phyloP scores from a whole-genome alignment of 1,139 yeast genomes.

The Geotrichum restrictum region DNA sequence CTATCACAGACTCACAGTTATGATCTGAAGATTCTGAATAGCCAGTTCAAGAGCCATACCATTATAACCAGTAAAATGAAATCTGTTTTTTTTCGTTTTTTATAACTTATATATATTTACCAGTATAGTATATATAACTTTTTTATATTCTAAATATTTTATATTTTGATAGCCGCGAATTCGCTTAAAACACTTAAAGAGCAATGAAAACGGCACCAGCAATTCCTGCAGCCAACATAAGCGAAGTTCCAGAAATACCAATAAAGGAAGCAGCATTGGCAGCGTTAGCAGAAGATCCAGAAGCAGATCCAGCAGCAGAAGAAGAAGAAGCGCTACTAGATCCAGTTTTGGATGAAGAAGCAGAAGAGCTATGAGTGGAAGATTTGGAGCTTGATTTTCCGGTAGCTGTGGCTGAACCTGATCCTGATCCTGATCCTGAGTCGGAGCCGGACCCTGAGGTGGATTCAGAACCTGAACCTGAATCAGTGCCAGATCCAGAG shows the following conservation, averaged over 20 bases:
- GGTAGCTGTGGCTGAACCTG: constrained; percentile 19
- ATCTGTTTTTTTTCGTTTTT: no score
- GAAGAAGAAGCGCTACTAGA: not conserved
- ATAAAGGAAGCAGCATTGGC: constrained; percentile 16
- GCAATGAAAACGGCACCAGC: constrained; percentile 14
- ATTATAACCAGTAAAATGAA: no score
- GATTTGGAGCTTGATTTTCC: constrained; percentile 15
- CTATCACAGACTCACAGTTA: no score
- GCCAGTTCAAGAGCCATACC: no score
- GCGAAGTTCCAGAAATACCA: constrained; percentile 17
- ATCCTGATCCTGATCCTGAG: constrained; percentile 16
- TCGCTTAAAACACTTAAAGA: not conserved
- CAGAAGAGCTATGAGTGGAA: constrained; percentile 15
- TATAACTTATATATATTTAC: no score
- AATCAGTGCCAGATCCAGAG: constrained; percentile 17
- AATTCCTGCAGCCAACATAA: constrained; percentile 18
- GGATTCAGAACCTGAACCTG: constrained; percentile 19
- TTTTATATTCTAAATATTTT: no score
- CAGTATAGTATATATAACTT: no score
- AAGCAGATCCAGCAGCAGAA: constrained; percentile 13
- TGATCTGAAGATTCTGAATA: no score
- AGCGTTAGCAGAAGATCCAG: constrained; percentile 8
- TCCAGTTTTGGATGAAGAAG: constrained; percentile 16
- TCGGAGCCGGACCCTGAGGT: constrained; percentile 18
- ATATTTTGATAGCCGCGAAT: no score